A percentile compares a stretch with the other conserved stretches of the same genome.
Conservation (phyloP, 805 yeast genomes). For the Kodamaea kakaduensis region DNA sequence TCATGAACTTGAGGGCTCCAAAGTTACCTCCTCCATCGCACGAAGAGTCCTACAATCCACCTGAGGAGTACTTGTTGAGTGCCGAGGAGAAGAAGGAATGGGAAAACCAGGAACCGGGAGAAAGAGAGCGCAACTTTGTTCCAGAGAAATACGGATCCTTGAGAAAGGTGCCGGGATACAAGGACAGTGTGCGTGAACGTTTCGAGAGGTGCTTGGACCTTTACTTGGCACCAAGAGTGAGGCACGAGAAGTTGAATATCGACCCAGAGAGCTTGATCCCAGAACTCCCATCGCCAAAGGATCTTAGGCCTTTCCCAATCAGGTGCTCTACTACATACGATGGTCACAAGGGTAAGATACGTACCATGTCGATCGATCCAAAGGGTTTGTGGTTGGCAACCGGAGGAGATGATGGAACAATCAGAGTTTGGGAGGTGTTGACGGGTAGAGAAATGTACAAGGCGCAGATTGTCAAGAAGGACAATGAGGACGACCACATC, state of each 20-base stretch:
- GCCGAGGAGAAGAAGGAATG: conserved; percentile 74
- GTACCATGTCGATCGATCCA: conserved; percentile 82
- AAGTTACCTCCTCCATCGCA: conserved; percentile 93
- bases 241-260: conserved; percentile 83
- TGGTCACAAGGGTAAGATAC: conserved; percentile 81
- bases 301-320: conserved; percentile 94
- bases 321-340: conserved; percentile 75
- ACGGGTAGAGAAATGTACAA: conserved; percentile 92
- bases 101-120: conserved; percentile 66
- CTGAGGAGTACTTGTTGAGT: conserved; percentile 83
- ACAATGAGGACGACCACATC: conserved; percentile 66
- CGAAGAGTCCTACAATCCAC: conserved; percentile 96
- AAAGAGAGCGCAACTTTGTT: conserved; percentile 71
- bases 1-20: conserved; percentile 93
- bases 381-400: conserved; percentile 94
- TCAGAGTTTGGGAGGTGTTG: conserved; percentile 92
- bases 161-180: conserved; percentile 92
- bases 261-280: conserved; percentile 96
- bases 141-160: conserved; percentile 81
- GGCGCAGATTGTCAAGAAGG: conserved; percentile 47
- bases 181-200: conserved; percentile 78
- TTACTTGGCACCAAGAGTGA: conserved; percentile 93
- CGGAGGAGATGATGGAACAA: conserved; percentile 95
- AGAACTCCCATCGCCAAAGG: conserved; percentile 94
- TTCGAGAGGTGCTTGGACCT: conserved; percentile 93